Evolutionary conservation across 345 rosid species (phyloP), one percentile per base, ranked within the genome.

Genomic region (Trapa bicornis): DNA sequence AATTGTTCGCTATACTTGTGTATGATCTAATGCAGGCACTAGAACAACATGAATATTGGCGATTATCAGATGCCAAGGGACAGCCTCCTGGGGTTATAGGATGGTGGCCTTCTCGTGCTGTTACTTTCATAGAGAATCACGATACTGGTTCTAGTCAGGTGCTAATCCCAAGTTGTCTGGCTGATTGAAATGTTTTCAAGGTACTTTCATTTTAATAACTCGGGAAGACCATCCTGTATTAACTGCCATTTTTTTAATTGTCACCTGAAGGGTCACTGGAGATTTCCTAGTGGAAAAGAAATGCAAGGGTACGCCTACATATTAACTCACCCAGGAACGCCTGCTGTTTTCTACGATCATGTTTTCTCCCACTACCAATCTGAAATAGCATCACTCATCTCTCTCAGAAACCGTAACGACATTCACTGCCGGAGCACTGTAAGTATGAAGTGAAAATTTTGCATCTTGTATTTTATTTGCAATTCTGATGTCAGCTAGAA

Each of bases 51-150:
- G 98, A 93, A 72, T 90, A 90, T 70, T 90, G 99, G 99, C 84
- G 97, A 78, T 80, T 93, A 79, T 85, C 97, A 38, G 97, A 93
- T 69, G 76, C 75, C 78, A 86, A 83, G 75, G 96, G 96, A 74
- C 88, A 86, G 77, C 97, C 97, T 77, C 94, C 97, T 15, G 97
- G 99, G 71, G 92, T 93, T 67, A 84, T 93, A 62, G 99, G 99
- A 70, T 93, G 97, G 99, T 93, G 99, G 99, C 99, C 97, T 15
- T 93, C 99, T 77, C 97, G 99, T 75, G 97, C 97, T 74, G 91
- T 93, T 68, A 93, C 96, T 69, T 93, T 93, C 71, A 79, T 93
- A 35, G 99, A 93, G 85, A 93, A 93, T 81, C 97, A 93, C 61
- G 97, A 93, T 74, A 93, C 99, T 74, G 99, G 99, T 69, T 93